Conservation (phyloP, 2,329 filamentous ascomycete species). For the Pseudogymnoascus sp. region DNA sequence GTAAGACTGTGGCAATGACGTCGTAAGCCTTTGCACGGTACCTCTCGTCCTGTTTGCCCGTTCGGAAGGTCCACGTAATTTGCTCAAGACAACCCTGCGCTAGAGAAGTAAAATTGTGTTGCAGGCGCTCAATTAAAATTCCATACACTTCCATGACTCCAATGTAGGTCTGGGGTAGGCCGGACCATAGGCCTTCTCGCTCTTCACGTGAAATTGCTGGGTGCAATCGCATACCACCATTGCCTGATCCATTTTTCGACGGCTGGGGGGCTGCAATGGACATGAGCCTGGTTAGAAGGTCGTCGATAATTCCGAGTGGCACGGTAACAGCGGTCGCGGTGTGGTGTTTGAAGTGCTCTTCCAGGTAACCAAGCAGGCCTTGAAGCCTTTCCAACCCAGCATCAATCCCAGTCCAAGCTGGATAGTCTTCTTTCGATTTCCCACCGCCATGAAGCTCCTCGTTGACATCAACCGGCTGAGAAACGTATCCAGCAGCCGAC, state of each 20-base stretch:
- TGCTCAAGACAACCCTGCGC: constrained; percentile 63
- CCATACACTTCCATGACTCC: constrained; percentile 58
- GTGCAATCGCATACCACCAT: constrained; percentile 45
- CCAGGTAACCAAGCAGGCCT: constrained; percentile 57
- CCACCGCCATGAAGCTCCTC: constrained; percentile 41
- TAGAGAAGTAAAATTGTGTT: constrained; percentile 48
- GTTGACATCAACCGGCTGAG: constrained; percentile 37
- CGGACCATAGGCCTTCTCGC: constrained; percentile 66
- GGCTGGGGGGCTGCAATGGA: constrained; percentile 49
- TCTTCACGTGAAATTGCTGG: constrained; percentile 71
- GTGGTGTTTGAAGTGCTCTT: constrained; percentile 51
- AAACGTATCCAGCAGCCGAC: constrained; percentile 46
- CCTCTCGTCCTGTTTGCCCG: constrained; percentile 41
- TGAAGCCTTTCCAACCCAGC: constrained; percentile 63
- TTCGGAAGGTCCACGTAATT: constrained; percentile 60
- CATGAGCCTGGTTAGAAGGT: constrained; percentile 62
- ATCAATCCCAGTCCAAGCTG: constrained; percentile 65
- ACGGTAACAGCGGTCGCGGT: constrained; percentile 60
- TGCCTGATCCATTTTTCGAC: constrained; percentile 14
- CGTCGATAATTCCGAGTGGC: constrained; percentile 58
- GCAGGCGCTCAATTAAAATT: constrained; percentile 50
- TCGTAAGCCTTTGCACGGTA: constrained; percentile 56
- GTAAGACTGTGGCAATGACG: constrained; percentile 49
- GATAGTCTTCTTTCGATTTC: constrained; percentile 43
- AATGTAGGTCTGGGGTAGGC: constrained; percentile 66